These are phyloP conservation scores for Aspergillus conjunctus DNA, from an alignment of 495 filamentous ascomycete genomes.

Conservation along the genomic window DNA sequence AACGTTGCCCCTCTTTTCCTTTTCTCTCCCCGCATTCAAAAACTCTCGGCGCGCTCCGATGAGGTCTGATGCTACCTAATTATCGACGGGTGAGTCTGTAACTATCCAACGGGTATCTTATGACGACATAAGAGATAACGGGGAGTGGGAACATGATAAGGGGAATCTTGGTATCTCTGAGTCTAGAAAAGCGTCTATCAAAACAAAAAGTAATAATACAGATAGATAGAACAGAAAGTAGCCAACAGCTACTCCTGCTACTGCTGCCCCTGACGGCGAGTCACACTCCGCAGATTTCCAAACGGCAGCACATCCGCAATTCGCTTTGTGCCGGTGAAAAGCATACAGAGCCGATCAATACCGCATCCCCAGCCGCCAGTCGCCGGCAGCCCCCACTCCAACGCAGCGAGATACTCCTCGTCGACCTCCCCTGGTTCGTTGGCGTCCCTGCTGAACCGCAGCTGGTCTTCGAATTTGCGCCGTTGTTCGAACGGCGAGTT, in stretches of 20 bases:
- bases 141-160: neutral
- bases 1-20: neutral
- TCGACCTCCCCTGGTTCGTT: conserved; percentile 60
- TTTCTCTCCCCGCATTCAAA: neutral
- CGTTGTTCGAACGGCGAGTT: conserved; percentile 89
- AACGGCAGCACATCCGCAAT: conserved; percentile 87
- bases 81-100: neutral
- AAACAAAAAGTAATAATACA: neutral
- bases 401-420: conserved; percentile 77
- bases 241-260: neutral
- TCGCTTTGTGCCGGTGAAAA: conserved; percentile 71
- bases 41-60: conserved; percentile 22
- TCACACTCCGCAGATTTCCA: conserved; percentile 68
- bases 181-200: neutral
- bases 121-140: neutral
- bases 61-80: conserved; percentile 2
- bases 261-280: conserved; percentile 19
- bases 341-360: conserved; percentile 86
- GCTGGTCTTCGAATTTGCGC: conserved; percentile 73
- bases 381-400: conserved; percentile 87
- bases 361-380: conserved; percentile 97
- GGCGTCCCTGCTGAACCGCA: conserved; percentile 42
- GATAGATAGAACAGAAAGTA: neutral
- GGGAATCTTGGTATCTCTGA: conserved; percentile 2
- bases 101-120: neutral